These are phyloP conservation scores for Coccomyxa sp. DNA, from an alignment of 139 green algal species.

Conservation along the genomic window DNA sequence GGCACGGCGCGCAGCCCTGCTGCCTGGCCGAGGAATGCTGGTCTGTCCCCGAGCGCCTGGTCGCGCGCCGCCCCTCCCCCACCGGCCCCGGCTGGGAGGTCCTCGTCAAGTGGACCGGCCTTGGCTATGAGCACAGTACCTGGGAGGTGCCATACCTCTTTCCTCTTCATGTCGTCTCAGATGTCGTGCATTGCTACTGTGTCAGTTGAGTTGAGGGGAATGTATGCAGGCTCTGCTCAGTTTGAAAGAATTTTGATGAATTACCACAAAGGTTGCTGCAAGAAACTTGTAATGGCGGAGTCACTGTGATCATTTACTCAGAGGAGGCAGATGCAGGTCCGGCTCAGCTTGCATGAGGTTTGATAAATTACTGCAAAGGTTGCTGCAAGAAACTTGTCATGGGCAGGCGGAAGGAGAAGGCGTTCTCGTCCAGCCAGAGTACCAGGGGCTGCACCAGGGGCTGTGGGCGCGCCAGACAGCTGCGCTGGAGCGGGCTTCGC, in stretches of 20 bases:
- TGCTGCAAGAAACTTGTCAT: too few species aligned
- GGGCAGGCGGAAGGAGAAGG: constrained; percentile 39
- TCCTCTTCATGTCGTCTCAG: background rate
- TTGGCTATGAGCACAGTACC: constrained; percentile 76
- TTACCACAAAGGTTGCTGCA: too few species aligned
- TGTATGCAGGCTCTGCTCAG: background rate
- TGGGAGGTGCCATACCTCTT: constrained; percentile 61
- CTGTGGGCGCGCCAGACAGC: constrained; percentile 66
- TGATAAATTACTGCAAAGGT: too few species aligned
- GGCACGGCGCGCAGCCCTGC: constrained; percentile 39
- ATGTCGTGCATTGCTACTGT: background rate
- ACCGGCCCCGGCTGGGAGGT: constrained; percentile 81
- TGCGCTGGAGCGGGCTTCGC: constrained; percentile 32
- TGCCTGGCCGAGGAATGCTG: constrained; percentile 39
- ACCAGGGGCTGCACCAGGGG: constrained; percentile 46
- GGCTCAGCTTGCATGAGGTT: too few species aligned
- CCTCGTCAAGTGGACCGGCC: constrained; percentile 75
- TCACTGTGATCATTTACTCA: too few species aligned
- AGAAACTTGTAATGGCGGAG: too few species aligned
- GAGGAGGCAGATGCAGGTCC: too few species aligned
- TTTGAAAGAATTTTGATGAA: background rate
- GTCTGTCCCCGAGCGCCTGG: constrained; percentile 29
- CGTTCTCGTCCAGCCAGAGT: constrained; percentile 41
- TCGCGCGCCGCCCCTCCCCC: constrained; percentile 60
- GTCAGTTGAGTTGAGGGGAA: background rate